A percentile compares a stretch with the other conserved stretches of the same genome.
Conservation (phyloP, 306 rosid species). For the Rubus parviflorus region DNA sequence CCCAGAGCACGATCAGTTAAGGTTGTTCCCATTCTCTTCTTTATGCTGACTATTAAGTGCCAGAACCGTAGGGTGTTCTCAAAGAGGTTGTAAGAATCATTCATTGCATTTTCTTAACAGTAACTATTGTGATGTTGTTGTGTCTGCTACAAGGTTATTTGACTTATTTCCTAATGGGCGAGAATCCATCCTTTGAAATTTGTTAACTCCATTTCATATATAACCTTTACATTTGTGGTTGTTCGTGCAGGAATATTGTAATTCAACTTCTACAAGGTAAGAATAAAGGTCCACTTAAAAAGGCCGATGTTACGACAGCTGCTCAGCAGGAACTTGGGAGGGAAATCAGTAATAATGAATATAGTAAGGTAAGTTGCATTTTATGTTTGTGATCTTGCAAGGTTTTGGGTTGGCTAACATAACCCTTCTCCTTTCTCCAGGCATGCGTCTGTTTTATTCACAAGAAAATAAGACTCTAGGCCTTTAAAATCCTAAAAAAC, state of each 20-base stretch:
- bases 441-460: neutral
- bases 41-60: slow-evolving; percentile 1
- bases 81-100: neutral
- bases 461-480: neutral
- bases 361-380: slow-evolving; percentile 58
- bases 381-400: neutral
- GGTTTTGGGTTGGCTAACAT: neutral
- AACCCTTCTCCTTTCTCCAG: neutral
- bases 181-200: neutral
- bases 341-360: slow-evolving; percentile 61
- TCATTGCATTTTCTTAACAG: neutral
- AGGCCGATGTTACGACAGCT: slow-evolving; percentile 67
- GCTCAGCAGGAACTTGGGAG: slow-evolving; percentile 59
- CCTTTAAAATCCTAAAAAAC: neutral
- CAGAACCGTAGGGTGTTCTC: neutral
- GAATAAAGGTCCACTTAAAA: slow-evolving; percentile 42
- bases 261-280: slow-evolving; percentile 50
- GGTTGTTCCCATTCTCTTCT: slow-evolving; percentile 40
- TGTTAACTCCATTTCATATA: neutral
- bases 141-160: neutral
- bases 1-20: slow-evolving; percentile 64
- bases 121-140: neutral
- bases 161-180: no score
- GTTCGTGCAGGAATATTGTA: slow-evolving; percentile 69
- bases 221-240: slow-evolving; percentile 20